Evolutionary conservation across 1,139 yeast genomes (phyloP), one percentile per base, ranked within the genome.

Genomic region (Magnusiomyces ingens): DNA sequence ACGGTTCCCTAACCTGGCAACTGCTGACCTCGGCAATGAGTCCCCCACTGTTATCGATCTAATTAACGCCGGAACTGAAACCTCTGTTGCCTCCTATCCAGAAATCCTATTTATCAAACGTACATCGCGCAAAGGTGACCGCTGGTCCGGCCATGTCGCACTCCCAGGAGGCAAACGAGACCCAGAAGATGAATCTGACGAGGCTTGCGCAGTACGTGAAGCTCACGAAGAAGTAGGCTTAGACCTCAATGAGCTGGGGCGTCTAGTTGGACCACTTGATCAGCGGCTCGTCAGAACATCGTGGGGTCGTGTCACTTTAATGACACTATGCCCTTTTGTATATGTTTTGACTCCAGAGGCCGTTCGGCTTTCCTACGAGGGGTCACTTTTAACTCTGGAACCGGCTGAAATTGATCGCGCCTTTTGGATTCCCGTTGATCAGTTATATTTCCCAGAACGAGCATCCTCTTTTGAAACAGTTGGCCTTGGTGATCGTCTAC

Each of bases 81-180:
- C 22, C 49, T 55, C 19, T 48, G 48, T 11, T 18, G 22, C 17
- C 32, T 22, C 26, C 15, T 55, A 42, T 11, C 36, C 67, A n/a
- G 71, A 72, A 52, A 52, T 72, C 6, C 64, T 72, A 36, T 63
- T 72, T 50, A 72, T 72, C 52, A 71, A 70, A 48, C 65, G 75
- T 6, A 64, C 74, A 0, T 57, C 63, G 1, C 61, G 72, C 19
- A 60, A 58, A 4, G 59, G 70, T 2, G 75, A 72, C 53, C 60
- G 73, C n/a, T 72, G 75, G 75, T 70, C 75, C 3, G 71, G 73
- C 12, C 75, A 72, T 57, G 66, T 72, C 45, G 75, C 75, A 1
- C 56, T 72, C 1, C 75, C 75, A 0, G 75, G 75, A 1, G 75
- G 75, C 1, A 61, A 67, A 21, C 62, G 71, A 12, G 75, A 72